Percentiles rank a stretch among this genome's conserved stretches.
These are phyloP conservation scores for Apiotrichum gracile DNA, from an alignment of 1,284 basidiomycete genomes.

Conservation along the genomic window DNA sequence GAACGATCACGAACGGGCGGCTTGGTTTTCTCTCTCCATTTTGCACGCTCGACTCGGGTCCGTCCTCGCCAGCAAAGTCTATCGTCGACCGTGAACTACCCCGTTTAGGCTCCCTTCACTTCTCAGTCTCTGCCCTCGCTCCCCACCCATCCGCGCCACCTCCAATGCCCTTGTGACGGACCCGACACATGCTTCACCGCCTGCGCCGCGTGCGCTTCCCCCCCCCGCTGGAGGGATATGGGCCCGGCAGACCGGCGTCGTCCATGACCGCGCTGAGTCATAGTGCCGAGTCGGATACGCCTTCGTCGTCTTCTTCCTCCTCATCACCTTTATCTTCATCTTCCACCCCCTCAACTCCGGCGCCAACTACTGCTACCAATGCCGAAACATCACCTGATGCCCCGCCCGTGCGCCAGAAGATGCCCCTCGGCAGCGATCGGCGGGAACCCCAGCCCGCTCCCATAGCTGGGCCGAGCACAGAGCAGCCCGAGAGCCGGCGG, in stretches of 20 bases:
- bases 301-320: not conserved
- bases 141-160: too few species aligned
- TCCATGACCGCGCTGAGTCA: not conserved
- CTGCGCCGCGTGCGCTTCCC: conserved; percentile 2
- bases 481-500: not conserved
- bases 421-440: not conserved
- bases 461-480: not conserved
- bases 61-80: too few species aligned
- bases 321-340: not conserved
- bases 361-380: not conserved
- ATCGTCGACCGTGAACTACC: too few species aligned
- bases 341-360: not conserved
- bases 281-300: not conserved
- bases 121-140: not conserved
- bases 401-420: not conserved
- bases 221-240: not conserved
- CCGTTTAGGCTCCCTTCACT: not conserved
- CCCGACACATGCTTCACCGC: not conserved
- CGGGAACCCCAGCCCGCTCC: not conserved
- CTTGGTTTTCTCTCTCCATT: too few species aligned
- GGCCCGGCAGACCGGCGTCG: not conserved
- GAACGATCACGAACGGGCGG: too few species aligned
- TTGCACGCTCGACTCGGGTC: too few species aligned
- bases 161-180: not conserved
- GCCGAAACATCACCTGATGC: too few species aligned